Evolutionary conservation across 257 asterid genomes (phyloP).

Genomic region (Nicotiana tabacum): DNA sequence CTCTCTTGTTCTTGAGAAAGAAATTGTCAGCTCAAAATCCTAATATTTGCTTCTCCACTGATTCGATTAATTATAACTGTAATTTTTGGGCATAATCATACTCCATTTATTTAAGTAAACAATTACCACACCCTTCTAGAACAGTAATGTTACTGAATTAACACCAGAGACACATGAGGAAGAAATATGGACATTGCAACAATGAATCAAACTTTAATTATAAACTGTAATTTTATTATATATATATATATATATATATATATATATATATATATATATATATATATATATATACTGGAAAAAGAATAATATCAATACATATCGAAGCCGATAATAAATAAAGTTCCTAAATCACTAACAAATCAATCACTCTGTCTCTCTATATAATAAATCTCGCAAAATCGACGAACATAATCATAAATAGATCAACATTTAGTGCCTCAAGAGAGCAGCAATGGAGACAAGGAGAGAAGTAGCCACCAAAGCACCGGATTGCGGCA

Average conservation of each 20-base stretch:
- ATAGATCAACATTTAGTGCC: slow-evolving; percentile 14
- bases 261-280: too few species aligned
- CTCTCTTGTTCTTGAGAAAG: too few species aligned
- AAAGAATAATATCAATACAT: not conserved
- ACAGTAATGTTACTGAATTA: not conserved
- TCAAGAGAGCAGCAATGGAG: slow-evolving; percentile 21
- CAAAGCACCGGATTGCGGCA: slow-evolving; percentile 23
- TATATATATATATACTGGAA: not conserved
- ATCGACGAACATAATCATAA: not conserved
- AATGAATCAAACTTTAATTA: not conserved
- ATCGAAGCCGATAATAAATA: not conserved
- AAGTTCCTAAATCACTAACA: not conserved
- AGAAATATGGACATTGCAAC: not conserved
- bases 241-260: not conserved
- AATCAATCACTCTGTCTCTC: not conserved
- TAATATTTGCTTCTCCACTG: too few species aligned
- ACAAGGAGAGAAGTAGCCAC: slow-evolving; percentile 16
- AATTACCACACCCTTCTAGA: too few species aligned
- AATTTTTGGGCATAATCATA: too few species aligned
- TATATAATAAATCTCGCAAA: not conserved
- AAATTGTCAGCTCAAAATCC: too few species aligned
- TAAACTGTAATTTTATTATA: not conserved
- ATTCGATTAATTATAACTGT: too few species aligned
- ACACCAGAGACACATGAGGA: too few species aligned
- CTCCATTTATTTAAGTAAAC: too few species aligned